These are phyloP conservation scores for Penstemon barbatus DNA, from an alignment of 257 asterid species.

Conservation along the genomic window DNA sequence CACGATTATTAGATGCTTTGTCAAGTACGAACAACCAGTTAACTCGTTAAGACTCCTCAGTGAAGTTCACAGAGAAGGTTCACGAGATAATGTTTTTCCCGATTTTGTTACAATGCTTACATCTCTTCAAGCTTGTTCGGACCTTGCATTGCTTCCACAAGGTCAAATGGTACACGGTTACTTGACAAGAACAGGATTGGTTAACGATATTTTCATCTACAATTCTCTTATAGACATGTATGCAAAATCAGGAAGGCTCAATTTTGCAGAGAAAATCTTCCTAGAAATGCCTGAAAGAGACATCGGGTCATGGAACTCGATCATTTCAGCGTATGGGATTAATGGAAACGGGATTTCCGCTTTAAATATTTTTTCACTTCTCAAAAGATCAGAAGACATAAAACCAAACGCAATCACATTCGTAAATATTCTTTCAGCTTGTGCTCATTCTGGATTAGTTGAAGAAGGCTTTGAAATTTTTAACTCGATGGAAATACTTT, in stretches of 20 bases:
- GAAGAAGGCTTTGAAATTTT: slow-evolving; percentile 39
- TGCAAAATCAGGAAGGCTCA: slow-evolving; percentile 45
- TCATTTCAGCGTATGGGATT: slow-evolving; percentile 46
- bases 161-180: slow-evolving; percentile 46
- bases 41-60: slow-evolving; percentile 37
- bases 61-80: slow-evolving; percentile 31
- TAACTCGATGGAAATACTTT: slow-evolving; percentile 28
- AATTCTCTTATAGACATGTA: slow-evolving; percentile 54
- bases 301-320: slow-evolving; percentile 48
- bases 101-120: slow-evolving; percentile 49
- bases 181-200: slow-evolving; percentile 37
- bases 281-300: slow-evolving; percentile 44
- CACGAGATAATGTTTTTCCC: slow-evolving; percentile 24
- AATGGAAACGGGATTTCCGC: slow-evolving; percentile 43
- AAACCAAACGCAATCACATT: slow-evolving; percentile 41
- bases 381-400: slow-evolving; percentile 15
- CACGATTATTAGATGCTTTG: slow-evolving; percentile 45
- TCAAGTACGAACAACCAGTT: slow-evolving; percentile 36
- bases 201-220: slow-evolving; percentile 42
- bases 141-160: slow-evolving; percentile 32
- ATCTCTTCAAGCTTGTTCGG: slow-evolving; percentile 45
- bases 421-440: slow-evolving; percentile 40
- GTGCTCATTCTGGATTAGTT: slow-evolving; percentile 46
- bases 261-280: slow-evolving; percentile 39
- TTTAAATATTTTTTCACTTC: slow-evolving; percentile 15